Percentiles rank a stretch among this genome's conserved stretches.
phyloP scores from a whole-genome alignment of 352 stramenopile genomes.

The Hyaloperonospora brassicae region DNA sequence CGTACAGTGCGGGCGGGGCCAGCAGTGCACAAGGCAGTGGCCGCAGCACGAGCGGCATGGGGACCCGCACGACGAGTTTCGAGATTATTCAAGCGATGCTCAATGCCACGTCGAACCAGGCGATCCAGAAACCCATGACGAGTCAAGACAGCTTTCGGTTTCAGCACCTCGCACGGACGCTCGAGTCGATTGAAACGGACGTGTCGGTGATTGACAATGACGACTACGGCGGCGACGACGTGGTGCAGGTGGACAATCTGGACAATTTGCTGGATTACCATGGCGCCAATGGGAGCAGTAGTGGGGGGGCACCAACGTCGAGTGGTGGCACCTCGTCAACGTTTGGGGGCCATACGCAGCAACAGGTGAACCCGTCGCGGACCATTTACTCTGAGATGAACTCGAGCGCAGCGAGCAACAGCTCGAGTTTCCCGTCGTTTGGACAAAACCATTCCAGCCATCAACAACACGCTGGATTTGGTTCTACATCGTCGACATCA shows the following conservation, averaged over 20 bases:
- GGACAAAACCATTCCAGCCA: conserved; percentile 20
- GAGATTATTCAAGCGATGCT: conserved; percentile 86
- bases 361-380: conserved; percentile 48
- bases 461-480: conserved; percentile 27
- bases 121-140: conserved; percentile 82
- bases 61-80: conserved; percentile 71
- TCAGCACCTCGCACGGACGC: conserved; percentile 65
- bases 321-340: conserved; percentile 18
- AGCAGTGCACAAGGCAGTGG: neutral
- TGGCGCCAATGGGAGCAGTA: conserved; percentile 22
- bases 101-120: conserved; percentile 76
- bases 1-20: neutral
- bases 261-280: conserved; percentile 81
- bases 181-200: conserved; percentile 77
- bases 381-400: conserved; percentile 47
- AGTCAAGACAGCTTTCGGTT: conserved; percentile 84
- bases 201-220: conserved; percentile 77
- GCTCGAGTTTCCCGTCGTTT: conserved; percentile 26
- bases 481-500: conserved; percentile 8
- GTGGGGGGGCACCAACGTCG: conserved; percentile 1
- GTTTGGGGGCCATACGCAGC: conserved; percentile 61
- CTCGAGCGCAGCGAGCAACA: conserved; percentile 1
- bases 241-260: conserved; percentile 79
- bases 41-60: conserved; percentile 27
- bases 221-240: conserved; percentile 72